A percentile compares a stretch with the other conserved stretches of the same genome.
Conservation (phyloP, 1,139 yeast genomes). For the Magnusiomyces magnusii region DNA sequence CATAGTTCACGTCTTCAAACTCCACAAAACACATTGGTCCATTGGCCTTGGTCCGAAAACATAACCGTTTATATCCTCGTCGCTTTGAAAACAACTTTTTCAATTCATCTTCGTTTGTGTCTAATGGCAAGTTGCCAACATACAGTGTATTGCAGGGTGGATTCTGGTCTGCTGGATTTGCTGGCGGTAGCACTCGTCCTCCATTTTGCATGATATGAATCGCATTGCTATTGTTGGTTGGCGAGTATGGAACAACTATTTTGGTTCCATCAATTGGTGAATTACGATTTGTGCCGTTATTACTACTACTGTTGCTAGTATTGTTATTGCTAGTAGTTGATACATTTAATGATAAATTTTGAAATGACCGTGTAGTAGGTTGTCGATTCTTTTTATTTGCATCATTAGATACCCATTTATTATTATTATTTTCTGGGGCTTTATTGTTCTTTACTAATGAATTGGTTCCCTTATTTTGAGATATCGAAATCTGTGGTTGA, state of each 20-base stretch:
- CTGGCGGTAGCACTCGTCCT: slow-evolving; percentile 75
- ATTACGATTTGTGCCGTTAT: neutral
- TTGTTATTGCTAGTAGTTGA: slow-evolving; percentile 1
- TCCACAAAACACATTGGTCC: slow-evolving; percentile 99
- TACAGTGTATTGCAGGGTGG: slow-evolving; percentile 97
- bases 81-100: slow-evolving; percentile 82
- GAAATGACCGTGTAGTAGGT: slow-evolving; percentile 15
- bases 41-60: slow-evolving; percentile 58
- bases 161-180: slow-evolving; percentile 97
- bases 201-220: slow-evolving; percentile 33
- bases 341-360: slow-evolving; percentile 1
- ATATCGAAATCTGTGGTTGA: neutral
- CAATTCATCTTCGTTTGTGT: slow-evolving; percentile 90
- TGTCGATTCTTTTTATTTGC: slow-evolving; percentile 3
- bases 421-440: neutral
- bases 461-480: neutral
- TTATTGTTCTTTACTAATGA: neutral
- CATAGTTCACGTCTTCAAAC: slow-evolving; percentile 90
- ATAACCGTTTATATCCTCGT: slow-evolving; percentile 83
- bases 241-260: slow-evolving; percentile 30
- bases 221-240: slow-evolving; percentile 27
- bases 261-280: slow-evolving; percentile 23
- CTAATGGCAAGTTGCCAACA: slow-evolving; percentile 96
- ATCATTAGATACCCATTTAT: neutral
- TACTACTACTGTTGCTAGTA: slow-evolving; percentile 4